Base-by-base conservation (phyloP, 1,284 basidiomycete genomes). In the Puccinia coronata region DNA sequence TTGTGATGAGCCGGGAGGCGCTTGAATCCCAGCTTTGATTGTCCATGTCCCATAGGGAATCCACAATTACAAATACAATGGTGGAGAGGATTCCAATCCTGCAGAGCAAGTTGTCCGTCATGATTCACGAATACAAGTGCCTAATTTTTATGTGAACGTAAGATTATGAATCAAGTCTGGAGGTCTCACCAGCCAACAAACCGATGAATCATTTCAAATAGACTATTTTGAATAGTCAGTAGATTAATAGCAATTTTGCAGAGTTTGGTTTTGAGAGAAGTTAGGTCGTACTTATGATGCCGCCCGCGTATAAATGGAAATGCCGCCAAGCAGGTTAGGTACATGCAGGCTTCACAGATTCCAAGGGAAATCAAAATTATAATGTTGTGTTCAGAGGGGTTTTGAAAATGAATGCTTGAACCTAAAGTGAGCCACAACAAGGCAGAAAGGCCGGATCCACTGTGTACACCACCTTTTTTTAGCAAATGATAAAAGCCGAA, bases 31-130 rank as follows among this genome's bases (percentile, higher is more conserved):
- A 81, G n/a, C 51, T 18, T 31, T 81, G 59, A 25, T n/a, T 14
- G 12, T 16, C 20, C 9, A 55, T 36, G 41, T 81, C 55, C 80
- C 80, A 81, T 11, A 53, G 73, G n/a, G 43, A 36, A 9, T 47
- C 49, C 28, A 75, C 16, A 4, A 67, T 41, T 11, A 81, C 31
- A 36, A 75, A 81, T 47, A 55, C 14, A 6, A 81, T 20, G 6
- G 71, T 81, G 14, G 61, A 75, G 11, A 81, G 6, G 23, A 81
- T 65, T 55, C 80, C 80, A 28, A 75, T 5, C 80, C 80, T 81
- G 36, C 89, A 49, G 25, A 5, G 18, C n/a, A n/a, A n/a, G n/a
- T n/a, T n/a, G n/a, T n/a, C n/a, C 14, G 47, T 36, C 1, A 59
- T 41, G 5, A 1, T 47, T 25, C 0, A 41, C 41, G 18, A 63